Evolutionary conservation across 2,329 filamentous ascomycete genomes (phyloP).

Genomic region (Neurospora crassa): DNA sequence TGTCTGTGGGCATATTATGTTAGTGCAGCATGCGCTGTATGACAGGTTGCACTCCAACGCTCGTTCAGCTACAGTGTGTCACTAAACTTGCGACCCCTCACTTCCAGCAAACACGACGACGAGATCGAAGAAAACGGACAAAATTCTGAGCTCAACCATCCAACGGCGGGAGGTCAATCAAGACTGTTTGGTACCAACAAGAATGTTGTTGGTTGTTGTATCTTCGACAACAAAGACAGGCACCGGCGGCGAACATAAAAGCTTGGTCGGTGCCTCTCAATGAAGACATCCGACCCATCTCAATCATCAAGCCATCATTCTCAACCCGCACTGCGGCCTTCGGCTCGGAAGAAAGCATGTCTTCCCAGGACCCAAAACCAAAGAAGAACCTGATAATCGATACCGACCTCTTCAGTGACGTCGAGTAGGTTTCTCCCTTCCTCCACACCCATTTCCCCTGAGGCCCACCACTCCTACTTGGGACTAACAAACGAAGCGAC

Average conservation of each 20-base stretch:
- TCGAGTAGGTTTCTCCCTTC: slow-evolving; percentile 25
- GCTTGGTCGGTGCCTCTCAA: not conserved
- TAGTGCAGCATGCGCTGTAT: not conserved
- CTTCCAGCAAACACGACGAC: not conserved
- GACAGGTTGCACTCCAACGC: not conserved
- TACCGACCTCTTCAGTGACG: slow-evolving; percentile 37
- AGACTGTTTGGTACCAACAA: not conserved
- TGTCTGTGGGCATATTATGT: not conserved
- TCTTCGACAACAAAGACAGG: not conserved
- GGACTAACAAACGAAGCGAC: slow-evolving; percentile 23
- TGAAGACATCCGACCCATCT: not conserved
- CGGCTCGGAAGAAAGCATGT: not conserved
- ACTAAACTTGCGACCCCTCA: not conserved
- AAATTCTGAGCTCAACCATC: not conserved
- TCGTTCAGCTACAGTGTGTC: not conserved
- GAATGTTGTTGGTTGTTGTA: not conserved
- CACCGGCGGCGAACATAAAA: not conserved
- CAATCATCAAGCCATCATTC: not conserved
- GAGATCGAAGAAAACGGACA: not conserved
- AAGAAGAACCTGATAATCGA: slow-evolving; percentile 34
- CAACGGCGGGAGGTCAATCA: not conserved
- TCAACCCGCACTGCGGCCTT: not conserved
- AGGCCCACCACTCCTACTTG: not conserved
- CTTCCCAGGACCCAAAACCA: not conserved
- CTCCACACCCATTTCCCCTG: too few species aligned